Conservation (phyloP, 306 rosid genomes). For the Pterocarpus santalinus region DNA sequence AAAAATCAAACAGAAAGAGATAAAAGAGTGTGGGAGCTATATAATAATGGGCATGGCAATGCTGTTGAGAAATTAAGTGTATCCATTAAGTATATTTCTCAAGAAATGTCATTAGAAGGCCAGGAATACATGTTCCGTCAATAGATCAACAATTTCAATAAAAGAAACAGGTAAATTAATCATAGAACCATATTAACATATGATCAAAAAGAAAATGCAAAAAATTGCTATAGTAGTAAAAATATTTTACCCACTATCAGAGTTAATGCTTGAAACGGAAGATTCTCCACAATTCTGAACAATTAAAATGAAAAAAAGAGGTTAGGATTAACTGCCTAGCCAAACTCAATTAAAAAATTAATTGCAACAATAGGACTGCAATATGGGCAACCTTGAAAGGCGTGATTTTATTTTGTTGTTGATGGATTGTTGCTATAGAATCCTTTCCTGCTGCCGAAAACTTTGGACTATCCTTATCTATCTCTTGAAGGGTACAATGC, state of each 20-base stretch:
- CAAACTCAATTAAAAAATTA: slow-evolving; percentile 17
- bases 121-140: slow-evolving; percentile 21
- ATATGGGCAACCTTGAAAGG: slow-evolving; percentile 54
- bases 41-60: not conserved
- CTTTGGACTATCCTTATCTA: slow-evolving; percentile 56
- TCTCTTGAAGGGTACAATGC: slow-evolving; percentile 65
- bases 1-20: slow-evolving; percentile 25
- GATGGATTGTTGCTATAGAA: slow-evolving; percentile 49
- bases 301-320: slow-evolving; percentile 28
- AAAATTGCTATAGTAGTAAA: slow-evolving; percentile 28
- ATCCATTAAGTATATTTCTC: slow-evolving; percentile 24
- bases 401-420: slow-evolving; percentile 48
- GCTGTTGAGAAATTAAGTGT: not conserved
- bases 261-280: slow-evolving; percentile 56
- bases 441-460: slow-evolving; percentile 58
- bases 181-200: slow-evolving; percentile 10
- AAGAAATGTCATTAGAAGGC: slow-evolving; percentile 25
- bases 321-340: slow-evolving; percentile 25
- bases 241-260: slow-evolving; percentile 66
- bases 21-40: slow-evolving; percentile 25
- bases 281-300: slow-evolving; percentile 70
- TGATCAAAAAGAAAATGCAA: slow-evolving; percentile 33
- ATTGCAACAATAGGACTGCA: slow-evolving; percentile 35
- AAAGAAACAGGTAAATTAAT: slow-evolving; percentile 19
- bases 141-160: slow-evolving; percentile 16